phyloP scores from a whole-genome alignment of 768 basidiomycete genomes.

The Podaxis sp. region DNA sequence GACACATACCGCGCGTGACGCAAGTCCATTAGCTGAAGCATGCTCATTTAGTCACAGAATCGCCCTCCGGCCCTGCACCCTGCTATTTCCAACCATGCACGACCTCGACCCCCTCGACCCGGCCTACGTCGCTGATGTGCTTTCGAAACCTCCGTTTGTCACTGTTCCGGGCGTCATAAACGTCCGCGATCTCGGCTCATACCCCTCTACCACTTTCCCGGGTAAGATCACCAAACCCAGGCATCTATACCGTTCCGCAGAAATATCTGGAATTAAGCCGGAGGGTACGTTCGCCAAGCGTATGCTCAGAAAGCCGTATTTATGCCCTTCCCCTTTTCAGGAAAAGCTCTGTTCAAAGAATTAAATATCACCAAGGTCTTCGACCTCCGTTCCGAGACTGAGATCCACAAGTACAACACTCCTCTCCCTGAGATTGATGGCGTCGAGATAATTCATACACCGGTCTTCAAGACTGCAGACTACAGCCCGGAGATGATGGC shows the following conservation, averaged over 20 bases:
- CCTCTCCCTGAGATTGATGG: constrained; percentile 66
- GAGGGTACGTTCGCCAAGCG: constrained; percentile 46
- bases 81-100: constrained; percentile 31
- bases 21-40: constrained; percentile 3
- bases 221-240: constrained; percentile 57
- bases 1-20: constrained; percentile 19
- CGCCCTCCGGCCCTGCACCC: neutral
- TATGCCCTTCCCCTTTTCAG: constrained; percentile 32
- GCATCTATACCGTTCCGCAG: constrained; percentile 67
- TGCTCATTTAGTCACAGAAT: neutral
- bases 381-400: constrained; percentile 79
- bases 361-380: constrained; percentile 70
- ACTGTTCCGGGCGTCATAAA: constrained; percentile 73
- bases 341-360: constrained; percentile 52
- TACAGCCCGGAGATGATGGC: constrained; percentile 86
- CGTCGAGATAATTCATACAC: constrained; percentile 57
- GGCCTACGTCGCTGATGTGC: constrained; percentile 56
- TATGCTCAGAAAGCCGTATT: neutral
- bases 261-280: constrained; percentile 67
- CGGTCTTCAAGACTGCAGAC: constrained; percentile 72
- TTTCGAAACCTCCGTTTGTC: constrained; percentile 73
- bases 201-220: constrained; percentile 45
- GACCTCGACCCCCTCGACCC: constrained; percentile 69
- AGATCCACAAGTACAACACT: constrained; percentile 71
- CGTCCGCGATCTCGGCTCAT: constrained; percentile 69